Base-by-base conservation (phyloP, 208 protist genomes). In the Borovskyia barvae region DNA sequence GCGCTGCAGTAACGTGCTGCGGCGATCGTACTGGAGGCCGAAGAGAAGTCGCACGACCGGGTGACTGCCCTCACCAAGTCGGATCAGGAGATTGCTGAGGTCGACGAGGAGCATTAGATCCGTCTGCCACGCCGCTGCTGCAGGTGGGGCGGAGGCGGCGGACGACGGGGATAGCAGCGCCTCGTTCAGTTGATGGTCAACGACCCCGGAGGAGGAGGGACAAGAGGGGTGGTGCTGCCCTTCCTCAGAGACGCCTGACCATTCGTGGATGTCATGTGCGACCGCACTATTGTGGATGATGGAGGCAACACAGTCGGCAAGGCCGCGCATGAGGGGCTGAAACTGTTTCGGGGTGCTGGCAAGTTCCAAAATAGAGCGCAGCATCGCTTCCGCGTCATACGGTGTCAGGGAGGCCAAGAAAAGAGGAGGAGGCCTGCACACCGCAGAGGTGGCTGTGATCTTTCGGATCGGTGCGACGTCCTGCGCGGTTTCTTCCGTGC, bases 1-100 rank as follows among this genome's bases (percentile, higher is more conserved):
- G 7, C 87, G 77, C 51, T 82, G 80, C 48, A 87, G 69, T 17
- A 93, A 72, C 37, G 67, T 59, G 2, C 65, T 64, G 8, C 83
- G 67, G 36, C 77, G 64, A 2, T 82, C 67, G 55, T 90, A 90
- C 24, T 86, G 41, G 5, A 75, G 37, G 7, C 64, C 64, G 28
- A 86, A 73, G 14, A 94, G 66, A 25, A 57, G 20, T 11, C 35
- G 42, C 40, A 89, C 65, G 22, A 63, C 72, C n/a, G 71, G 66
- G 40, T 83, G 70, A 0, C 37, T 22, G 24, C 45, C 42, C 35
- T 72, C 45, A 28, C 52, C 47, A 45, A 73, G 48, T 47, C 45
- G 47, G 55, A 69, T 33, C 36, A 77, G 28, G 19, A 57, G 40
- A 25, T 55, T 58, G 32, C 55, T 45, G 28, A 77, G 53, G 48